These are phyloP conservation scores for Colletotrichum spaethianum DNA, from an alignment of 2,329 filamentous ascomycete genomes.

Conservation along the genomic window DNA sequence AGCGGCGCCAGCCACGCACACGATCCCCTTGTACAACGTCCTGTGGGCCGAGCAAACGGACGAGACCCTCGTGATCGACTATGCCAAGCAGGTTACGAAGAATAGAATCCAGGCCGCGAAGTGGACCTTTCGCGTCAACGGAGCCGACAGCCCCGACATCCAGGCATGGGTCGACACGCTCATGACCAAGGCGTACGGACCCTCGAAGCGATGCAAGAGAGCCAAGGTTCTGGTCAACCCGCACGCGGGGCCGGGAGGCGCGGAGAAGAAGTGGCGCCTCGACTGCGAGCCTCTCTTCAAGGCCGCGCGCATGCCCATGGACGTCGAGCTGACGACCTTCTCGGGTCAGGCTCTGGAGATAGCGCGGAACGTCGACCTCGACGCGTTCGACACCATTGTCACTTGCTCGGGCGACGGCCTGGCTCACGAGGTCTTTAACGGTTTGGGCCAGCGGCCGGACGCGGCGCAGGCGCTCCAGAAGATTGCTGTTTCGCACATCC, in stretches of 20 bases:
- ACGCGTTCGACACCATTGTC: constrained; percentile 86
- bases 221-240: constrained; percentile 94
- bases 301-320: constrained; percentile 83
- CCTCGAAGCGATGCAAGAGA: constrained; percentile 78
- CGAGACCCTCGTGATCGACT: constrained; percentile 77
- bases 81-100: constrained; percentile 74
- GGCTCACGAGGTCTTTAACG: constrained; percentile 95
- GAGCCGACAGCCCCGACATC: constrained; percentile 59
- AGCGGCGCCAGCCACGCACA: constrained; percentile 42
- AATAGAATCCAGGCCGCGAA: constrained; percentile 72
- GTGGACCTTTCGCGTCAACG: constrained; percentile 66
- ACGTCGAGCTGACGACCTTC: constrained; percentile 79
- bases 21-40: constrained; percentile 85
- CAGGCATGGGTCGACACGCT: constrained; percentile 76
- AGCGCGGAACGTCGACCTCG: constrained; percentile 80
- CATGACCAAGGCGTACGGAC: constrained; percentile 78
- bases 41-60: constrained; percentile 82
- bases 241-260: constrained; percentile 85
- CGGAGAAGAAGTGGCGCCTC: constrained; percentile 79
- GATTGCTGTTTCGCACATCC: constrained; percentile 87
- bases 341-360: constrained; percentile 86
- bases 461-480: constrained; percentile 81
- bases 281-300: constrained; percentile 87
- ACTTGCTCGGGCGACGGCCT: constrained; percentile 94
- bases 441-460: constrained; percentile 82